Evolutionary conservation across 306 rosid species (phyloP), one percentile per base, ranked within the genome.

Genomic region (Rosa persica): DNA sequence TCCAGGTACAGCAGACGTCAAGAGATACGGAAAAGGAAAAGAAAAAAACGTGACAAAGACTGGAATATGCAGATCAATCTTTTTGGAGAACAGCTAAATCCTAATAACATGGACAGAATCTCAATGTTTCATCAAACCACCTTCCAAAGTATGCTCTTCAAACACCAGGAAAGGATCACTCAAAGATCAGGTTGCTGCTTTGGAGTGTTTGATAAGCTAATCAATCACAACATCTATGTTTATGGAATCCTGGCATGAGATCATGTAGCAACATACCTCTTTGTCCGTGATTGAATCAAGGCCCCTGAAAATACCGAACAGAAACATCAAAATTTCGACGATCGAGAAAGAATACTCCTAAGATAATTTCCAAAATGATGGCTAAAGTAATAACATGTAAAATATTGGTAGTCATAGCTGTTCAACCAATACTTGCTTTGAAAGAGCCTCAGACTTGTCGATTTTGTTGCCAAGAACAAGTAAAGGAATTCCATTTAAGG

Each of bases 161-260:
- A 38, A 82, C 75, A 15, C 40, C 27, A 62, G 73, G 68, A 43
- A 57, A 42, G 23, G 67, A 67, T 57, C 54, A 78, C 38, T n/a
- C 79, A 16, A 62, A 36, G 79, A 81, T 92, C 88, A 92, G 34
- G 69, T 74, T 17, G 92, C 94, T 51, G 92, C 84, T 90, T 71
- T 92, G 0, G 97, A 94, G 92, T 90, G 98, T 81, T 94, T 94
- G 94, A 94, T 90, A 48, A 94, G 97, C 98, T 97, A 94, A 75
- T 94, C 97, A 75, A 94, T 92, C 82, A 92, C 97, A 5, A 73
- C 94, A 73, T 92, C 97, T n/a, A 94, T 90, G 87, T 94, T 94
- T 81, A 90, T 77, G 19, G 98, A 94, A 73, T 94, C 96, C 90
- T 94, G 92, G 97, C 98, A 94, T 36, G 98, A 94, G 68, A 92